phyloP scores from a whole-genome alignment of 805 yeast species.

The Ogataea dorogensis region DNA sequence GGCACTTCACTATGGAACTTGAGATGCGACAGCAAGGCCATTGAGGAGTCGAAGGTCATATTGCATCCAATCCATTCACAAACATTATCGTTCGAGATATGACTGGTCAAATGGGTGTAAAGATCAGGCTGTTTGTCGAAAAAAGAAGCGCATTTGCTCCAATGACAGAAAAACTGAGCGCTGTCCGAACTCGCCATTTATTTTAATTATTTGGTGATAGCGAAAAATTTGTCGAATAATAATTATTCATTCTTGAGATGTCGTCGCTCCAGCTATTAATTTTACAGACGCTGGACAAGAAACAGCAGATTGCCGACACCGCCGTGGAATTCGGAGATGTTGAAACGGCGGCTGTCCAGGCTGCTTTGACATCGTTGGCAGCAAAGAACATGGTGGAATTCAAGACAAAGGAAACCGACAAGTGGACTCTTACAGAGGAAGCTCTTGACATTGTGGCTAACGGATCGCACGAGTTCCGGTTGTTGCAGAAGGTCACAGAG shows the following conservation, averaged over 20 bases:
- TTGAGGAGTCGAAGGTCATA: conserved; percentile 18
- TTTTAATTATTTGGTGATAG: not conserved
- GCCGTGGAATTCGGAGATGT: conserved; percentile 61
- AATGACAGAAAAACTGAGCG: conserved; percentile 9
- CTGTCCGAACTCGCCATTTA: conserved; percentile 13
- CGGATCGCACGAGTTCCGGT: conserved; percentile 89
- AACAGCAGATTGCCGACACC: conserved; percentile 69
- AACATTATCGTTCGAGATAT: conserved; percentile 9
- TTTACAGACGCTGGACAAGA: conserved; percentile 61
- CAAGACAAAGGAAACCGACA: conserved; percentile 69
- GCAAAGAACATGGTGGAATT: conserved; percentile 80
- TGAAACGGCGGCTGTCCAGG: conserved; percentile 63
- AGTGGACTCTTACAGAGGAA: conserved; percentile 75
- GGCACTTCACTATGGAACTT: conserved; percentile 48
- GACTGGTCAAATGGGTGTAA: conserved; percentile 18
- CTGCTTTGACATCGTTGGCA: conserved; percentile 83
- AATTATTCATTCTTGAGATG: conserved; percentile 38
- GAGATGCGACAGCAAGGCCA: conserved; percentile 5
- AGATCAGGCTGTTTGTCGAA: conserved; percentile 8
- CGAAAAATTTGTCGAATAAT: conserved; percentile 12
- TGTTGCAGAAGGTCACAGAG: conserved; percentile 70
- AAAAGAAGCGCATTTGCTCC: conserved; percentile 4
- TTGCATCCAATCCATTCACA: conserved; percentile 43
- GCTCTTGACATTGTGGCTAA: conserved; percentile 72
- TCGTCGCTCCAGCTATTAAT: conserved; percentile 64